phyloP scores from a whole-genome alignment of 306 rosid species.

The Sphenostylis stenocarpa region DNA sequence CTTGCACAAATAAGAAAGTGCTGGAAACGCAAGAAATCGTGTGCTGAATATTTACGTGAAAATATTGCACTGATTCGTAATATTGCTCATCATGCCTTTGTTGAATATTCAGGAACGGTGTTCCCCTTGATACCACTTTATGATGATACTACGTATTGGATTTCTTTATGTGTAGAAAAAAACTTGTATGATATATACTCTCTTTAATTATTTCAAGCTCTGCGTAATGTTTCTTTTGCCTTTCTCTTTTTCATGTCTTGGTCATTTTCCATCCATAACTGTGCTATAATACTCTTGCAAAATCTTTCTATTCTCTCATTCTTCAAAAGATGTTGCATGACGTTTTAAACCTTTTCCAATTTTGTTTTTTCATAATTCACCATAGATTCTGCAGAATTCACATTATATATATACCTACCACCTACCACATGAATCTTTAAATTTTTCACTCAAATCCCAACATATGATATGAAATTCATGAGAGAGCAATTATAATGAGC shows the following conservation, averaged over 20 bases:
- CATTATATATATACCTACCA: not conserved
- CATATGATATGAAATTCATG: not conserved
- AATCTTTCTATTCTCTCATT: not conserved
- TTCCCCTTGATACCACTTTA: conserved; percentile 49
- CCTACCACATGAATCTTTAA: not conserved
- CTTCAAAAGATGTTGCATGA: not conserved
- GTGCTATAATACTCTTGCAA: not conserved
- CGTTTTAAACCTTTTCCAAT: not conserved
- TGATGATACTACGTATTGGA: conserved; percentile 21
- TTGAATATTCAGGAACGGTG: conserved; percentile 47
- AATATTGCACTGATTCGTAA: conserved; percentile 30
- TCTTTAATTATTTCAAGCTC: conserved; percentile 12
- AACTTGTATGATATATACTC: not conserved
- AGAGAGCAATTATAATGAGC: not conserved
- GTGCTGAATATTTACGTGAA: conserved; percentile 10
- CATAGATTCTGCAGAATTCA: not conserved
- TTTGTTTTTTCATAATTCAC: not conserved
- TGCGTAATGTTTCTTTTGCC: not conserved
- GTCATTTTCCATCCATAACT: not conserved
- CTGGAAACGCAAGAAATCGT: conserved; percentile 27
- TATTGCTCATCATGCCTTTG: conserved; percentile 33
- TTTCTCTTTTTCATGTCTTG: not conserved
- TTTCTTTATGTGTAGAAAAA: not conserved
- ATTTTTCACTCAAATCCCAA: not conserved
- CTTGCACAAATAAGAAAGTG: not conserved